These are phyloP conservation scores for Populus pruinosa DNA, from an alignment of 345 rosid species.

Conservation along the genomic window DNA sequence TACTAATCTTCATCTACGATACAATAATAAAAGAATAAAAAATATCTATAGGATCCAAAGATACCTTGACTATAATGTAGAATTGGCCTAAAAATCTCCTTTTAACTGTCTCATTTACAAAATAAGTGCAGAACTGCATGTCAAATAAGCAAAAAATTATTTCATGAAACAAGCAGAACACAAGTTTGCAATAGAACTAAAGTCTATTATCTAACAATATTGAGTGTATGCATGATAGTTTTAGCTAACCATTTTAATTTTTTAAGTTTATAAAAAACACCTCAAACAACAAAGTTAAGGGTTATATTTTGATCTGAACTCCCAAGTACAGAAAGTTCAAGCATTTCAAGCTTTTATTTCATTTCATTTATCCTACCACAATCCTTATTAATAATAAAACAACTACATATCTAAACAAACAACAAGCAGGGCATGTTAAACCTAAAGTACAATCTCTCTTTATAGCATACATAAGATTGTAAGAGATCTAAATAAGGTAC, in stretches of 20 bases:
- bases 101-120: constrained; percentile 73
- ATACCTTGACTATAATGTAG: constrained; percentile 73
- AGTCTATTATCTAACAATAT: background rate
- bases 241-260: background rate
- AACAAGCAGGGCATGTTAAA: background rate
- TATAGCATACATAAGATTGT: background rate
- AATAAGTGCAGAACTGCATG: constrained; percentile 85
- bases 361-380: background rate
- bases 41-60: background rate
- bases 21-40: background rate
- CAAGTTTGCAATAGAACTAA: background rate
- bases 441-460: background rate
- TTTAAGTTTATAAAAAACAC: background rate
- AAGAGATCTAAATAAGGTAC: background rate
- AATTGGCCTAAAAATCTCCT: constrained; percentile 61
- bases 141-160: constrained; percentile 72
- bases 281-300: background rate
- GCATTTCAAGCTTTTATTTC: background rate
- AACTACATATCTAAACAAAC: background rate
- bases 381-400: background rate
- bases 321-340: background rate
- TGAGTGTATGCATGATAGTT: background rate
- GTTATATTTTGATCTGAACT: too few relatives aligned
- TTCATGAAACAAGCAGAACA: constrained; percentile 33
- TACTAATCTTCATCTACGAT: background rate